These are phyloP conservation scores for Trichophyton simii DNA, from an alignment of 2,329 filamentous ascomycete genomes.

Conservation along the genomic window DNA sequence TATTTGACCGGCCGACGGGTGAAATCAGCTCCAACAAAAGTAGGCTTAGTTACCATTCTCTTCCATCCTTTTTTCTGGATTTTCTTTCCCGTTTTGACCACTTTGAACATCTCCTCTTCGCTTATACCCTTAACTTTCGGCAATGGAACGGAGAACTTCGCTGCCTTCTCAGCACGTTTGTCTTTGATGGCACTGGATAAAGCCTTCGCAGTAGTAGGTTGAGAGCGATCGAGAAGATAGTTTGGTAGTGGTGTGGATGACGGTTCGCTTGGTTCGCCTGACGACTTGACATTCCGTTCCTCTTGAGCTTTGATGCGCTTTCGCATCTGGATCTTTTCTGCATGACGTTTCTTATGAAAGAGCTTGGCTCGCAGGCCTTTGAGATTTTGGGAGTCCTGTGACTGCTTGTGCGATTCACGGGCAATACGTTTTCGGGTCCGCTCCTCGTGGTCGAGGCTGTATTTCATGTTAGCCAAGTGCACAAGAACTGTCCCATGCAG, in stretches of 20 bases:
- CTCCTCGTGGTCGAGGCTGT: slow-evolving; percentile 71
- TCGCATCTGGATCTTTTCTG: slow-evolving; percentile 97
- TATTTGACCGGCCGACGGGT: slow-evolving; percentile 74
- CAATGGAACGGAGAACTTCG: slow-evolving; percentile 80
- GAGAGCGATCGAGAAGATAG: slow-evolving; percentile 80
- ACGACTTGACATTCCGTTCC: slow-evolving; percentile 86
- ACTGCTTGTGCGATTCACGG: slow-evolving; percentile 77
- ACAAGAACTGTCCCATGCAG: slow-evolving; percentile 19
- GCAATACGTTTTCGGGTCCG: slow-evolving; percentile 74
- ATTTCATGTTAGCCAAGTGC: slow-evolving; percentile 13
- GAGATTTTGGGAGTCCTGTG: slow-evolving; percentile 83
- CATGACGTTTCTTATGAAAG: slow-evolving; percentile 81
- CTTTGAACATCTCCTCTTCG: slow-evolving; percentile 97
- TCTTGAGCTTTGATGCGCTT: slow-evolving; percentile 92
- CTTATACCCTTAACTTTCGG: slow-evolving; percentile 88
- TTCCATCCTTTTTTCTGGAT: slow-evolving; percentile 66
- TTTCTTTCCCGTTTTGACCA: slow-evolving; percentile 93
- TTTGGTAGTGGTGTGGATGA: slow-evolving; percentile 71
- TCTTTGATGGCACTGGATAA: slow-evolving; percentile 84
- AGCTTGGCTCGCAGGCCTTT: slow-evolving; percentile 85
- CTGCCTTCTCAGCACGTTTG: slow-evolving; percentile 85
- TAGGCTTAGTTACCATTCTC: slow-evolving; percentile 60
- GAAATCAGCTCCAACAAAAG: slow-evolving; percentile 85
- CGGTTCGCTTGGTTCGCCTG: slow-evolving; percentile 58
- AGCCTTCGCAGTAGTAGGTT: slow-evolving; percentile 57